phyloP scores from a whole-genome alignment of 2,329 filamentous ascomycete species.

The Apiospora saccharicola region DNA sequence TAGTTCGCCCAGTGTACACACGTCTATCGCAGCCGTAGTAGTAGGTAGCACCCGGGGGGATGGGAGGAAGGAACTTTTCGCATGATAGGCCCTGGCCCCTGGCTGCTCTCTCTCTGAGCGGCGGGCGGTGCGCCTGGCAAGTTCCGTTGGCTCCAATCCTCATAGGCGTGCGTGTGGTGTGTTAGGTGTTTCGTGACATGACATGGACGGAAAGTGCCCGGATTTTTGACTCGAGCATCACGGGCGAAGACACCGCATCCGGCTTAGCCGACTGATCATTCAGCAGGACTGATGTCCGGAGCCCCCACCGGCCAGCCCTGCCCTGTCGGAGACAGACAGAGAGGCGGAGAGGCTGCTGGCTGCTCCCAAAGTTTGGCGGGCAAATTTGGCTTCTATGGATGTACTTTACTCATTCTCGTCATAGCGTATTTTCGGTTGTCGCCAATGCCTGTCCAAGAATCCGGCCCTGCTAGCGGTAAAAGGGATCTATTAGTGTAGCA shows the following conservation, averaged over 20 bases:
- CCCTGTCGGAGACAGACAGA: not conserved
- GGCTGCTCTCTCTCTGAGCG: not conserved
- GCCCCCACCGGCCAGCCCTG: not conserved
- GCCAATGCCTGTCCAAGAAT: not conserved
- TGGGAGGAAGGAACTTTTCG: not conserved
- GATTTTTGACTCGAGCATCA: slow-evolving; percentile 19
- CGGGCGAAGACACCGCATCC: slow-evolving; percentile 8
- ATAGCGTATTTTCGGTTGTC: not conserved
- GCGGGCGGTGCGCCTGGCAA: slow-evolving; percentile 8
- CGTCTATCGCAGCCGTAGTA: not conserved
- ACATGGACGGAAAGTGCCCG: slow-evolving; percentile 10
- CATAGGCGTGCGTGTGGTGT: not conserved
- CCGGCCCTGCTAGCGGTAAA: not conserved
- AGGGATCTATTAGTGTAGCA: not conserved
- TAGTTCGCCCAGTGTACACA: not conserved
- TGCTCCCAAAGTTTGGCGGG: not conserved
- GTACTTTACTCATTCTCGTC: not conserved
- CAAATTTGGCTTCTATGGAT: not conserved
- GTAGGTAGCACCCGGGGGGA: not conserved
- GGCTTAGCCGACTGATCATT: slow-evolving; percentile 4
- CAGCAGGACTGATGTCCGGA: slow-evolving; percentile 9
- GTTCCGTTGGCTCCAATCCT: not conserved
- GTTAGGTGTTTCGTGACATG: slow-evolving; percentile 18
- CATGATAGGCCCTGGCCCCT: not conserved
- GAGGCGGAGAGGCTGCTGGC: not conserved